A percentile compares a stretch with the other conserved stretches of the same genome.
Evolutionary conservation across 1,284 basidiomycete genomes (phyloP).

Genomic region (Vanrija sp.): DNA sequence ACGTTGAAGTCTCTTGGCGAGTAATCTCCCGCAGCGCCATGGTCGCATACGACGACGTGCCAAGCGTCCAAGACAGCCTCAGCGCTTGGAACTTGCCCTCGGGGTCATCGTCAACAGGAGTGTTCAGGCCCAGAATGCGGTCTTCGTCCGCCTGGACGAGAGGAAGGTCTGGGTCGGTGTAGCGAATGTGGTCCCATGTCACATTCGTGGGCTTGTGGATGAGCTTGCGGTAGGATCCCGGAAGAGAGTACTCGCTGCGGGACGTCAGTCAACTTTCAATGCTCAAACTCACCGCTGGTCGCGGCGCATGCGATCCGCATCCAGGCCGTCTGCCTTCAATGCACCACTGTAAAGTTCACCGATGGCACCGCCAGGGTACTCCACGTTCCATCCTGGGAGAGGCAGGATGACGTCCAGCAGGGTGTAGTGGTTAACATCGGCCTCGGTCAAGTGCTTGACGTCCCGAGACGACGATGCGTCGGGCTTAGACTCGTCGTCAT

Average conservation of each 20-base stretch:
- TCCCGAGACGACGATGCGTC: constrained; percentile 48
- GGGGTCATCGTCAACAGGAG: constrained; percentile 54
- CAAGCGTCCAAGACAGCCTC: constrained; percentile 72
- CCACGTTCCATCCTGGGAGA: constrained; percentile 85
- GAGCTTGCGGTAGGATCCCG: constrained; percentile 89
- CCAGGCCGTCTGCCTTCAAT: constrained; percentile 76
- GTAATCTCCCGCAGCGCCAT: constrained; percentile 93
- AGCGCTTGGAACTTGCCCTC: constrained; percentile 77
- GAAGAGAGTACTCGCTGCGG: constrained; percentile 78
- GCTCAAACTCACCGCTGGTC: constrained; percentile 70
- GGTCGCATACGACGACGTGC: constrained; percentile 86
- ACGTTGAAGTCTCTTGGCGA: constrained; percentile 84
- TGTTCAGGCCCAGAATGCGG: constrained; percentile 70
- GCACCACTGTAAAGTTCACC: constrained; percentile 78
- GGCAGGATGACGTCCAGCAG: constrained; percentile 96
- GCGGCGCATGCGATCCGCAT: constrained; percentile 77
- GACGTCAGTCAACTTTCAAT: background rate
- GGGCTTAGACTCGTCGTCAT: constrained; percentile 3
- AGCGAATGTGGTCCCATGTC: constrained; percentile 74
- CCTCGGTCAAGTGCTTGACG: constrained; percentile 71
- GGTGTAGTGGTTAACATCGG: constrained; percentile 70
- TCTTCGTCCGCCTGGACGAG: constrained; percentile 95
- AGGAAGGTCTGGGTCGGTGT: constrained; percentile 87
- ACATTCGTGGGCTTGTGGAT: constrained; percentile 77
- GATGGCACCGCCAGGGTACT: constrained; percentile 76